These are phyloP conservation scores for Hypoxylon sp. DNA, from an alignment of 2,329 filamentous ascomycete species.

Conservation along the genomic window DNA sequence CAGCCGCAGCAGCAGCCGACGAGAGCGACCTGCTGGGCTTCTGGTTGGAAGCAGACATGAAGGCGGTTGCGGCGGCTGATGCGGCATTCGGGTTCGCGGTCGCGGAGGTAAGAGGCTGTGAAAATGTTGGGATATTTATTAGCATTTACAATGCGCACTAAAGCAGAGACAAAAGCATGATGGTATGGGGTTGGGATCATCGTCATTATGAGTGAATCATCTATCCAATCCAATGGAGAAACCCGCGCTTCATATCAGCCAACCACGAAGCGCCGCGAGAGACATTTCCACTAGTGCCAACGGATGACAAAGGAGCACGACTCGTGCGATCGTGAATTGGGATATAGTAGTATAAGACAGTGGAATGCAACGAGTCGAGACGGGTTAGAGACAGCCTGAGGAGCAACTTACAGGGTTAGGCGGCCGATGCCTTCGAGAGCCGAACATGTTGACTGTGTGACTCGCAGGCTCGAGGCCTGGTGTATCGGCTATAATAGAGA, in stretches of 20 bases:
- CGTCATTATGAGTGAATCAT: conserved; percentile 37
- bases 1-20: conserved; percentile 87
- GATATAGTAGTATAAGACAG: conserved; percentile 31
- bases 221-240: conserved; percentile 24
- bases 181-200: conserved; percentile 23
- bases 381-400: conserved; percentile 39
- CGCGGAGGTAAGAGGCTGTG: conserved; percentile 73
- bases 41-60: conserved; percentile 74
- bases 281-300: conserved; percentile 36
- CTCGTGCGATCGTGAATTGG: conserved; percentile 33
- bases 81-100: conserved; percentile 81
- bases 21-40: conserved; percentile 77
- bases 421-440: conserved; percentile 65
- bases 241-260: conserved; percentile 22
- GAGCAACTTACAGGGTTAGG: conserved; percentile 64
- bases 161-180: conserved; percentile 41
- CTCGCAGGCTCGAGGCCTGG: conserved; percentile 48
- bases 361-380: conserved; percentile 38
- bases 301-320: conserved; percentile 37
- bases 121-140: conserved; percentile 33
- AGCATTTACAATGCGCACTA: conserved; percentile 27
- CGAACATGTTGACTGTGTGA: conserved; percentile 62
- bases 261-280: conserved; percentile 36
- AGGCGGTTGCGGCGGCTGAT: conserved; percentile 85
- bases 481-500: conserved; percentile 43